Evolutionary conservation across 192 early-diverging fungal genomes (phyloP).

Genomic region (Lobosporangium transversale): DNA sequence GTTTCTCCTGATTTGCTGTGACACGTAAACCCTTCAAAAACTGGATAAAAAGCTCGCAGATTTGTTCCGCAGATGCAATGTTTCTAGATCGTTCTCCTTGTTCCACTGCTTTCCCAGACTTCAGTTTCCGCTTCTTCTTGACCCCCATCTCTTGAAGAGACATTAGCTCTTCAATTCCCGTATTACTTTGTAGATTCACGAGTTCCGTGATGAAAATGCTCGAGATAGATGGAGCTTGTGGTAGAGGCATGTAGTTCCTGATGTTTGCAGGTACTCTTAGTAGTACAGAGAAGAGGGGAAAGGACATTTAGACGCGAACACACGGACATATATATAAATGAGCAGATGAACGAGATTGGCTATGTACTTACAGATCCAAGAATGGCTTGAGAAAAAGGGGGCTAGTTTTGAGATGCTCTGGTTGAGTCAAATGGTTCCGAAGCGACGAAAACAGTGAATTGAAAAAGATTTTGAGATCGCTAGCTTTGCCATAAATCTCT

Average conservation of each 20-base stretch:
- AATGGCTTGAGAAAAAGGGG: constrained; percentile 30
- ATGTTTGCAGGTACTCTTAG: constrained; percentile 35
- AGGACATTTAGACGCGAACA: neutral
- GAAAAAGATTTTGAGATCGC: constrained; percentile 38
- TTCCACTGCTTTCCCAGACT: constrained; percentile 27
- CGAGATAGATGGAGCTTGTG: constrained; percentile 33
- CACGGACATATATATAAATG: neutral
- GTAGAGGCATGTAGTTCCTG: constrained; percentile 30
- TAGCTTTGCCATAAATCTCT: constrained; percentile 47
- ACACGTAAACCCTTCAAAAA: constrained; percentile 42
- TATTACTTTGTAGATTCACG: constrained; percentile 20
- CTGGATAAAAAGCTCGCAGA: constrained; percentile 33
- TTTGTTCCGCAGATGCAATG: constrained; percentile 16
- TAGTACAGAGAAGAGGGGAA: neutral
- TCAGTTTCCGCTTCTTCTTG: constrained; percentile 48
- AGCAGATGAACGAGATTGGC: neutral
- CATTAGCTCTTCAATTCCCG: constrained; percentile 26
- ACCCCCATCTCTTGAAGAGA: constrained; percentile 5
- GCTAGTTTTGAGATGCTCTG: constrained; percentile 14
- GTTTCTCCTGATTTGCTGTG: constrained; percentile 44
- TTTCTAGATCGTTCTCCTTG: neutral
- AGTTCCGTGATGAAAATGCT: constrained; percentile 36
- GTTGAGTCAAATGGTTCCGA: neutral
- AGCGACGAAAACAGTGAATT: constrained; percentile 25
- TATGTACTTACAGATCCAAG: constrained; percentile 34